Base-by-base conservation (phyloP, 345 rosid genomes). In the Brassica incana region DNA sequence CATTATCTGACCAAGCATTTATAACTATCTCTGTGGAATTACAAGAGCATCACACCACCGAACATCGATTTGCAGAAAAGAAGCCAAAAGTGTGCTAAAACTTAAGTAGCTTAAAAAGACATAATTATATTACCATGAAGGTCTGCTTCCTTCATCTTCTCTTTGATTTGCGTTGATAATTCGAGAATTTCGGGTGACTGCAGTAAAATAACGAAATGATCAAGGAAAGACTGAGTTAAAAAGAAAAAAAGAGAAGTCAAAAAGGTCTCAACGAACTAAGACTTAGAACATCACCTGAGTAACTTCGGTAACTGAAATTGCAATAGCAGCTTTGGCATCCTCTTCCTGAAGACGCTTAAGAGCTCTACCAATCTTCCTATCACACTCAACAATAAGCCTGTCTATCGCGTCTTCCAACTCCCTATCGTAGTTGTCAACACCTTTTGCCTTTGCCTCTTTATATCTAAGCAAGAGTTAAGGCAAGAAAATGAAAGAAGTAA, bases 301-400 rank as follows among this genome's bases (percentile, higher is more conserved):
- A 85, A 96, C 98, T 85, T 96, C 94, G 4, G 97, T 88, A 45
- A 96, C 98, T 7, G 98, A 93, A 78, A 95, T 95, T 8, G 99
- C 99, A 82, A 95, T 90, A 18, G 99, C 99, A 77, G 99, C 98
- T 89, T 95, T 95, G 8, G 99, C 98, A 78, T 95, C 99, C n/a
- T 95, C 99, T 79, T 92, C 98, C 82, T 95, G 98, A 65, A 95
- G 97, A 77, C 99, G 97, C 85, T 90, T 93, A 75, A 95, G 92
- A 45, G 99, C 99, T 82, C 99, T 88, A 75, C 88, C 88, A 71
- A 95, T 95, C 86, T 96, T 96, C 81, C 95, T 87, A 81, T 96
- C 99, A 65, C 99, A 96, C 85, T 96, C 99, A 25, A 96, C 91
- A 59, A 96, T 96, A 58, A 96, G 92, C 75, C 97, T 90, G 69